phyloP scores from a whole-genome alignment of 805 yeast genomes.

The Sugiyamaella smithiae region DNA sequence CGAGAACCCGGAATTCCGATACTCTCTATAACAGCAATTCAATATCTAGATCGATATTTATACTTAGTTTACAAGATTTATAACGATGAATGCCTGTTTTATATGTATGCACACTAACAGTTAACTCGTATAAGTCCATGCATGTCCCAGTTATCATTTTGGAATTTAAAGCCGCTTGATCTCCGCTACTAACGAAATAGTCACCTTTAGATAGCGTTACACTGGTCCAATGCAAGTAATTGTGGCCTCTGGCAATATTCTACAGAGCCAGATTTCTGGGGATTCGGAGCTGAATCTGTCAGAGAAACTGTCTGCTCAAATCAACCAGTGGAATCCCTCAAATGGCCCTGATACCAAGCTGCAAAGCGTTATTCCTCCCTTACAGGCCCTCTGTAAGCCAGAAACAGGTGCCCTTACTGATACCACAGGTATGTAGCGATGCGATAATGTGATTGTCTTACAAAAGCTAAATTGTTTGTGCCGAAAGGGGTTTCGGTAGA shows the following conservation, averaged over 20 bases:
- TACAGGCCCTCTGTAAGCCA: background rate
- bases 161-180: background rate
- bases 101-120: too few relatives aligned
- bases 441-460: background rate
- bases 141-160: too few relatives aligned
- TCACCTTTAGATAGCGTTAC: background rate
- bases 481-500: slow-evolving; percentile 14
- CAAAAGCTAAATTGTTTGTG: slow-evolving; percentile 24
- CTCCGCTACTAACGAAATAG: background rate
- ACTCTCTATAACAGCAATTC: slow-evolving; percentile 4
- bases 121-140: too few relatives aligned
- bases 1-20: slow-evolving; percentile 46
- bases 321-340: too few relatives aligned
- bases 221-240: slow-evolving; percentile 5
- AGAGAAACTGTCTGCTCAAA: slow-evolving; percentile 5
- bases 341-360: too few relatives aligned
- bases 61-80: too few relatives aligned
- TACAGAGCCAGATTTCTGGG: background rate
- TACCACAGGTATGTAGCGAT: background rate
- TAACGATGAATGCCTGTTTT: too few relatives aligned
- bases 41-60: background rate
- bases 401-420: background rate
- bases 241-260: slow-evolving; percentile 8
- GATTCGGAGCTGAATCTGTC: background rate
- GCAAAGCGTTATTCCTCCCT: background rate